Evolutionary conservation across 1,284 basidiomycete genomes (phyloP).

Genomic region (Rhodotorula sp.): DNA sequence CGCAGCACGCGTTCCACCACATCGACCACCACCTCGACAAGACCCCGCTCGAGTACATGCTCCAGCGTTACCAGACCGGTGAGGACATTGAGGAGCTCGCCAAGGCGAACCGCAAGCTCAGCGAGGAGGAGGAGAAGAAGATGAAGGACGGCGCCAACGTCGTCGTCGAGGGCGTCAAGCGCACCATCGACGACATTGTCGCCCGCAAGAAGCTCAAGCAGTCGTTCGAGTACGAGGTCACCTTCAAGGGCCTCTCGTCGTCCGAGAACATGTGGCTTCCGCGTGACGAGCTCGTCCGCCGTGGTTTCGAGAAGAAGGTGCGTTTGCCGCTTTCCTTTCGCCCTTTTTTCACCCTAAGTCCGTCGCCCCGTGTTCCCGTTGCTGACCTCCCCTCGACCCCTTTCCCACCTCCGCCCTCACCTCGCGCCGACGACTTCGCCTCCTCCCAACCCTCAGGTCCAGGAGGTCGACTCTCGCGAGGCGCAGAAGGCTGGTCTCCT

Average conservation of each 20-base stretch:
- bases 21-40: constrained; percentile 97
- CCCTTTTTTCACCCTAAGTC: too few species aligned
- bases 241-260: constrained; percentile 62
- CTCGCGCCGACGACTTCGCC: too few species aligned
- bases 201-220: constrained; percentile 97
- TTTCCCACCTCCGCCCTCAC: too few species aligned
- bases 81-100: constrained; percentile 95
- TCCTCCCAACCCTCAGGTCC: constrained; percentile 61
- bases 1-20: constrained; percentile 77
- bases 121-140: constrained; percentile 85
- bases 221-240: constrained; percentile 79
- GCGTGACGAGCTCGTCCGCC: constrained; percentile 93
- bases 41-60: constrained; percentile 96
- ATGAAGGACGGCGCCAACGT: constrained; percentile 91
- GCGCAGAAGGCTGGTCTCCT: constrained; percentile 94
- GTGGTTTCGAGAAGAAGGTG: constrained; percentile 88
- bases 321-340: too few species aligned
- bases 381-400: too few species aligned
- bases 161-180: constrained; percentile 89
- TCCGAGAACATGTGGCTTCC: constrained; percentile 96
- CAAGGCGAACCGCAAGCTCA: constrained; percentile 84
- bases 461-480: constrained; percentile 95
- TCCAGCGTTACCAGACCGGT: constrained; percentile 99
- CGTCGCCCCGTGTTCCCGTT: too few species aligned
- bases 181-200: constrained; percentile 87